Evolutionary conservation across 495 filamentous ascomycete species (phyloP).

Genomic region (Penicillium parvum): DNA sequence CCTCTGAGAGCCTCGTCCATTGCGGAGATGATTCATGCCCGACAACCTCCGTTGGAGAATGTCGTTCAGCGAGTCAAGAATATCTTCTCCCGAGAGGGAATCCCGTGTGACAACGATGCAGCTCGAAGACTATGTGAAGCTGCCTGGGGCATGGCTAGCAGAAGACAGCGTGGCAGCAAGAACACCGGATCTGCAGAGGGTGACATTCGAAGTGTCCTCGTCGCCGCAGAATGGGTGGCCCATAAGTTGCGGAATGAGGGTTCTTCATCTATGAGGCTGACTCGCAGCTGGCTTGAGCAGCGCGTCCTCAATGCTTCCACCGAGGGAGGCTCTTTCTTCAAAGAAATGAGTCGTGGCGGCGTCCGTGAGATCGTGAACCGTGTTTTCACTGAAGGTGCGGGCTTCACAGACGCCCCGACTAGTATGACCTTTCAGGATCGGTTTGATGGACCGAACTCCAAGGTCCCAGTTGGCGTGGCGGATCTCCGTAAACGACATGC

Average conservation of each 20-base stretch:
- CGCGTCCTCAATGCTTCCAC: slow-evolving; percentile 64
- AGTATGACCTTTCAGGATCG: slow-evolving; percentile 30
- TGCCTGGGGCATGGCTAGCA: slow-evolving; percentile 77
- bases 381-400: slow-evolving; percentile 81
- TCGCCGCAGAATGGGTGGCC: slow-evolving; percentile 93
- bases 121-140: slow-evolving; percentile 87
- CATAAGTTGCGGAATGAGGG: slow-evolving; percentile 62
- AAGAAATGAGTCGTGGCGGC: slow-evolving; percentile 73
- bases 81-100: slow-evolving; percentile 82
- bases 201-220: slow-evolving; percentile 87
- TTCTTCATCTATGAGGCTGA: slow-evolving; percentile 47
- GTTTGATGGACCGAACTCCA: slow-evolving; percentile 24
- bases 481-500: slow-evolving; percentile 72
- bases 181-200: slow-evolving; percentile 66
- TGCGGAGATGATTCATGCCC: slow-evolving; percentile 89
- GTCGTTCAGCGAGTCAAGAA: slow-evolving; percentile 76
- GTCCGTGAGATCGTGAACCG: slow-evolving; percentile 78
- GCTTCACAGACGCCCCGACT: slow-evolving; percentile 61
- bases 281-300: slow-evolving; percentile 77
- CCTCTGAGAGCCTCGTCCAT: slow-evolving; percentile 73
- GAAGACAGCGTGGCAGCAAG: slow-evolving; percentile 51
- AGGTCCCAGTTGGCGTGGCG: slow-evolving; percentile 53
- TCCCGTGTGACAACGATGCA: slow-evolving; percentile 79
- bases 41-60: slow-evolving; percentile 80
- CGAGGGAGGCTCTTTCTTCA: slow-evolving; percentile 70